Conservation (phyloP, 345 rosid genomes). For the Zanthoxylum bungeanum region DNA sequence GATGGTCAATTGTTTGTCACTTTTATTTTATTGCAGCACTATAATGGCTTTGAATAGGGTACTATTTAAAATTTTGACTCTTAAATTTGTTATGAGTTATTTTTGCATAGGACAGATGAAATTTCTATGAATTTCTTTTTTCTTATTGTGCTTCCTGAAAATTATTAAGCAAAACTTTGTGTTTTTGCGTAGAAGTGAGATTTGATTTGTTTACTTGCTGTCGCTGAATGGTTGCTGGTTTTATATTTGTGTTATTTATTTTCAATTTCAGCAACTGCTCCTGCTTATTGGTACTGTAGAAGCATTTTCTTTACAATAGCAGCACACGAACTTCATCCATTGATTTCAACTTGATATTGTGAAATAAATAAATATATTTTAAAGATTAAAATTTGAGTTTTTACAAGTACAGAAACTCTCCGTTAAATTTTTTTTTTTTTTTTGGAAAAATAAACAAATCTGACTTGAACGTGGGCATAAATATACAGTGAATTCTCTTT, state of each 20-base stretch:
- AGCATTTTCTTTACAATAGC: background rate
- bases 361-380: too few relatives aligned
- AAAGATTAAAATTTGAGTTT: too few relatives aligned
- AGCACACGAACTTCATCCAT: background rate
- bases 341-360: background rate
- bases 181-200: background rate
- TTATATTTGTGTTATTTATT: background rate
- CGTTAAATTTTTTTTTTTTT: too few relatives aligned
- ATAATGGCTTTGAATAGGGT: conserved; percentile 18
- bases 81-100: conserved; percentile 5
- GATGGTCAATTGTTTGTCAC: background rate
- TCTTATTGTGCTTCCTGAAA: background rate
- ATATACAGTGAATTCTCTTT: too few relatives aligned
- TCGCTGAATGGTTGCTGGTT: background rate
- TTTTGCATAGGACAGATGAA: conserved; percentile 11
- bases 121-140: background rate
- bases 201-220: background rate
- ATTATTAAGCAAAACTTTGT: background rate
- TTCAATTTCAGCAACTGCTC: background rate
- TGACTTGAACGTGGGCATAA: too few relatives aligned
- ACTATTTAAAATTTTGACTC: conserved; percentile 19
- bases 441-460: too few relatives aligned
- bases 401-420: too few relatives aligned
- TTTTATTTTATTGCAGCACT: conserved; percentile 14
- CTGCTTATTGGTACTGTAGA: background rate